Evolutionary conservation across 768 basidiomycete genomes (phyloP).

Genomic region (Ramaria rubella): DNA sequence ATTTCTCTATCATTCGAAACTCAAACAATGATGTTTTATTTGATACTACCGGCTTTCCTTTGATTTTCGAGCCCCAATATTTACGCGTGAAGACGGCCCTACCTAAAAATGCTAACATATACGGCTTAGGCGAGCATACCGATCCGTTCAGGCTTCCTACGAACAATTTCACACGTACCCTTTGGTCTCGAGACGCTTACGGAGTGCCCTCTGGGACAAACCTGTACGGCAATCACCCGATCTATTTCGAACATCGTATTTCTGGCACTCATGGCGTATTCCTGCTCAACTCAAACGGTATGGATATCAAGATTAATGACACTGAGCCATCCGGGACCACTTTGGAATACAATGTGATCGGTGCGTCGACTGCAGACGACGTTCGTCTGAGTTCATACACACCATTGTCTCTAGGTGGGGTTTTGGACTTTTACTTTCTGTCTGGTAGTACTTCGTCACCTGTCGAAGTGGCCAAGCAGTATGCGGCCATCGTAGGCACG

Average conservation of each 20-base stretch:
- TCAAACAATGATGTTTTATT: conserved; percentile 56
- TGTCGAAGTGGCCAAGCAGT: conserved; percentile 59
- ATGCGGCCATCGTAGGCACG: conserved; percentile 54
- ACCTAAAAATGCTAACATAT: conserved; percentile 62
- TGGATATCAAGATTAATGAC: conserved; percentile 65
- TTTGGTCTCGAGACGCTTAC: conserved; percentile 64
- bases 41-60: conserved; percentile 63
- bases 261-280: conserved; percentile 73
- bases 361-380: conserved; percentile 50
- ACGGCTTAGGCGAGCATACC: conserved; percentile 70
- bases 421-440: conserved; percentile 74
- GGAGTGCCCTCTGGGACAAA: conserved; percentile 64
- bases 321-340: conserved; percentile 30
- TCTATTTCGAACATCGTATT: conserved; percentile 65
- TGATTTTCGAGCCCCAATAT: conserved; percentile 78
- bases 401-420: conserved; percentile 69
- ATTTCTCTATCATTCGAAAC: conserved; percentile 73
- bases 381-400: conserved; percentile 55
- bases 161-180: conserved; percentile 43
- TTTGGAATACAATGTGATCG: conserved; percentile 72
- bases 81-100: conserved; percentile 70
- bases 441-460: conserved; percentile 51
- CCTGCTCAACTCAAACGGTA: conserved; percentile 64
- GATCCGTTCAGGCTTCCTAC: conserved; percentile 52
- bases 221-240: conserved; percentile 64